A percentile compares a stretch with the other conserved stretches of the same genome.
Evolutionary conservation across 2,329 filamentous ascomycete genomes (phyloP).

Genomic region (Stachybotrys echinatus): DNA sequence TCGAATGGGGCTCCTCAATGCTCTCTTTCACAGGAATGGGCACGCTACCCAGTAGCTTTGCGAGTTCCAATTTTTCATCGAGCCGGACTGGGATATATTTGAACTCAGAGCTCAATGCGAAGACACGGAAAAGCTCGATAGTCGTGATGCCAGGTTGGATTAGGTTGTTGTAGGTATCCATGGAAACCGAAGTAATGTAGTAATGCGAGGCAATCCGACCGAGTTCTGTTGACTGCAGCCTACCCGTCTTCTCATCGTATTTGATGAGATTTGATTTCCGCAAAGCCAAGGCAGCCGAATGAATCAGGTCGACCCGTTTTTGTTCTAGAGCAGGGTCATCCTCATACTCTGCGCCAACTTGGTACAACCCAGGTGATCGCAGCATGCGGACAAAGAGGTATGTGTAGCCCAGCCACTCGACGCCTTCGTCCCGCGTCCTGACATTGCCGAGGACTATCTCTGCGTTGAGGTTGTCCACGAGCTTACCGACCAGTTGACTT

Average conservation of each 20-base stretch:
- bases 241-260: constrained; percentile 91
- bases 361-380: constrained; percentile 88
- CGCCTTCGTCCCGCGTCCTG: constrained; percentile 84
- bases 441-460: constrained; percentile 94
- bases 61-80: constrained; percentile 94
- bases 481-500: constrained; percentile 86
- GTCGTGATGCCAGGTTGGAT: constrained; percentile 89
- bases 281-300: constrained; percentile 83
- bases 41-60: constrained; percentile 82
- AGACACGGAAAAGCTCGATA: constrained; percentile 95
- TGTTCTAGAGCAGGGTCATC: constrained; percentile 89
- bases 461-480: constrained; percentile 94
- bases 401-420: constrained; percentile 98
- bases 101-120: constrained; percentile 94
- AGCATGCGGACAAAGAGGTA: constrained; percentile 98
- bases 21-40: constrained; percentile 97
- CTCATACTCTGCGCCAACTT: constrained; percentile 93
- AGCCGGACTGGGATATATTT: constrained; percentile 98
- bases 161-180: constrained; percentile 94
- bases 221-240: constrained; percentile 84
- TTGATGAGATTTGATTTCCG: constrained; percentile 87
- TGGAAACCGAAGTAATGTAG: constrained; percentile 94
- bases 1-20: constrained; percentile 92
- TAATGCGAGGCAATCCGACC: constrained; percentile 96
- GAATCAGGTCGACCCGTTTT: constrained; percentile 93